Percentiles rank a stretch among this genome's conserved stretches.
These are phyloP conservation scores for Digitaria exilis DNA, from an alignment of 202 grass and related monocot genomes.

Conservation along the genomic window DNA sequence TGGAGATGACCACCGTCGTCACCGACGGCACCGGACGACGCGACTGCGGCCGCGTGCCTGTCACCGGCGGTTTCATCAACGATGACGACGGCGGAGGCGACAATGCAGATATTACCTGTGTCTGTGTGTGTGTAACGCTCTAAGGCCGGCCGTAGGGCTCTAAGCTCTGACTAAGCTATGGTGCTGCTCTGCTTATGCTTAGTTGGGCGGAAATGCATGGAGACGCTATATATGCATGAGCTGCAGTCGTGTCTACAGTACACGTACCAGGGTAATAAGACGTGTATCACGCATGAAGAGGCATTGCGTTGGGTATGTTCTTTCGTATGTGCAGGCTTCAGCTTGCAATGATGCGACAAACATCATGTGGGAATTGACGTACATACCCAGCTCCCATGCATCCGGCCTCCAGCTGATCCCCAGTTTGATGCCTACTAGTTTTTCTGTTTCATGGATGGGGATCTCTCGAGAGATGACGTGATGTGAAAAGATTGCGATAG, in stretches of 20 bases:
- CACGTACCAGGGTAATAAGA: background rate
- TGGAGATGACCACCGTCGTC: background rate
- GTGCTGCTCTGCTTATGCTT: no score
- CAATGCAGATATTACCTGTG: background rate
- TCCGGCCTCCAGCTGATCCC: background rate
- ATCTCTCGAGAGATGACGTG: background rate
- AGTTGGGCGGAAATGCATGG: background rate
- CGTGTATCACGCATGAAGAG: no score
- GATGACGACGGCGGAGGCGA: background rate
- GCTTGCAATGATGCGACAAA: no score
- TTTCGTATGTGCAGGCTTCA: no score
- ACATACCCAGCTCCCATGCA: no score
- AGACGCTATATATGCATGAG: background rate
- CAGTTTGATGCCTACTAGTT: background rate
- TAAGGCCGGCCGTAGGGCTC: no score
- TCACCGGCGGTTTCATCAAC: background rate
- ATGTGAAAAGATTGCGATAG: background rate
- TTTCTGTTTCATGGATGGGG: background rate
- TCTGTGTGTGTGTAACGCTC: no score
- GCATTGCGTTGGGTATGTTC: no score
- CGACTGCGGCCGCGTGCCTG: background rate
- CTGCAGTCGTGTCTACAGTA: background rate
- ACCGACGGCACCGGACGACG: background rate
- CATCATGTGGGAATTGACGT: no score
- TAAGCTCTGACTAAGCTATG: background rate